Evolutionary conservation across 352 stramenopile species (phyloP).

Genomic region (Globisporangium barbulae): DNA sequence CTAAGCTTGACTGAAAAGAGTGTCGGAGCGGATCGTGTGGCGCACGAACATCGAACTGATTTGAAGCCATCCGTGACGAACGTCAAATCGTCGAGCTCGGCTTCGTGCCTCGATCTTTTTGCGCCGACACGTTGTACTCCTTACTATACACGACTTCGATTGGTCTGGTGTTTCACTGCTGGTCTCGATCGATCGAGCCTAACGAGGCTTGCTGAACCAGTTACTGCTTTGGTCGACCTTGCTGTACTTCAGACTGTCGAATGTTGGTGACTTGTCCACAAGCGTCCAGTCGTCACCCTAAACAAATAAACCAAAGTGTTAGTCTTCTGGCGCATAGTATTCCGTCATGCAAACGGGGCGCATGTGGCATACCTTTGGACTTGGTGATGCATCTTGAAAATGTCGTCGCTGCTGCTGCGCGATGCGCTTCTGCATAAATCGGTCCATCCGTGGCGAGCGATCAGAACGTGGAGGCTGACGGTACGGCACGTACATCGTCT

Average conservation of each 20-base stretch:
- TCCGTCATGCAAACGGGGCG: neutral
- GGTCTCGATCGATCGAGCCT: neutral
- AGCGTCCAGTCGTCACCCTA: constrained; percentile 73
- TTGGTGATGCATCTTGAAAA: constrained; percentile 31
- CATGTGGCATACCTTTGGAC: constrained; percentile 37
- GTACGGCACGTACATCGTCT: constrained; percentile 58
- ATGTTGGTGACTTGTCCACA: constrained; percentile 76
- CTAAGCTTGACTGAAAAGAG: constrained; percentile 3
- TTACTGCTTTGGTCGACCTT: constrained; percentile 43
- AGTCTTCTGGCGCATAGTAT: neutral
- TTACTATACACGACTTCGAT: constrained; percentile 9
- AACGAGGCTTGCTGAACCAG: constrained; percentile 33
- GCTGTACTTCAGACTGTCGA: constrained; percentile 45
- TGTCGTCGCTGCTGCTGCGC: constrained; percentile 27
- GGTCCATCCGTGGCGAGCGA: constrained; percentile 26
- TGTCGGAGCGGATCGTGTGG: neutral
- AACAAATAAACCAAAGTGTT: constrained; percentile 1
- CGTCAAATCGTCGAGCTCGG: neutral
- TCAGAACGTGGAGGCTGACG: constrained; percentile 23
- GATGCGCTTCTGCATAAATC: constrained; percentile 18
- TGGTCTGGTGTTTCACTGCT: neutral
- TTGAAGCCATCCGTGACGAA: constrained; percentile 2
- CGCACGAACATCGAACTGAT: neutral
- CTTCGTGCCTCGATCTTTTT: neutral
- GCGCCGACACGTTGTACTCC: neutral